Percentiles rank a stretch among this genome's conserved stretches.
Conservation (phyloP, 768 basidiomycete species). For the Kwoniella europaea region DNA sequence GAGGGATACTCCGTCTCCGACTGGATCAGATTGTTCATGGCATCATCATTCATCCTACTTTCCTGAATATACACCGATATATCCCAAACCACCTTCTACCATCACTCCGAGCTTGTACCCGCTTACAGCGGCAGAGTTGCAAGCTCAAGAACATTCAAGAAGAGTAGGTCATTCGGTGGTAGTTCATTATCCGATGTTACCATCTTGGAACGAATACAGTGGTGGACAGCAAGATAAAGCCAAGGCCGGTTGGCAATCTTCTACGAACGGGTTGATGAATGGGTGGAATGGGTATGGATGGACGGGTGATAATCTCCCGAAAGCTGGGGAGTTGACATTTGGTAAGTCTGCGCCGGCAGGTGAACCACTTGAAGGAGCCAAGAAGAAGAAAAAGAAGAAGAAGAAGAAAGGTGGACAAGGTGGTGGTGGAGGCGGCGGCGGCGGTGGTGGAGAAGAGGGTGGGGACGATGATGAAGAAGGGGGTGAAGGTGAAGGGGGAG, state of each 20-base stretch:
- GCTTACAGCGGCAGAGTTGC: conserved; percentile 31
- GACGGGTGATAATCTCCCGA: conserved; percentile 40
- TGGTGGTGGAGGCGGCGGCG: not conserved
- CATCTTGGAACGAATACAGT: conserved; percentile 37
- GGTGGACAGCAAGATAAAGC: conserved; percentile 12
- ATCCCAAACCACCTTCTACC: conserved; percentile 7
- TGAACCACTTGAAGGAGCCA: conserved; percentile 15
- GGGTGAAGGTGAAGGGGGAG: conserved; percentile 20
- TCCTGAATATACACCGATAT: conserved; percentile 40
- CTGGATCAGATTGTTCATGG: conserved; percentile 31
- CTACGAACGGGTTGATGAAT: conserved; percentile 24
- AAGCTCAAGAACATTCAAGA: conserved; percentile 29
- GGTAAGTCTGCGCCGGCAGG: conserved; percentile 38
- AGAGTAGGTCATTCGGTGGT: conserved; percentile 32
- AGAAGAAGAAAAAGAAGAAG: conserved; percentile 32
- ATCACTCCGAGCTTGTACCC: conserved; percentile 4
- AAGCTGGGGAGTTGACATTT: conserved; percentile 37
- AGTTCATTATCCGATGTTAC: conserved; percentile 48
- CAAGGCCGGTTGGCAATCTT: conserved; percentile 27
- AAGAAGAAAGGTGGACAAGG: conserved; percentile 28
- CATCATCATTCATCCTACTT: conserved; percentile 50
- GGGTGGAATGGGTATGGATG: conserved; percentile 51
- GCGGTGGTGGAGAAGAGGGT: conserved; percentile 13
- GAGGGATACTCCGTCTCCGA: conserved; percentile 14
- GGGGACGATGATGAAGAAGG: conserved; percentile 16